Conservation (phyloP, 805 yeast species). For the Spathaspora sp. region DNA sequence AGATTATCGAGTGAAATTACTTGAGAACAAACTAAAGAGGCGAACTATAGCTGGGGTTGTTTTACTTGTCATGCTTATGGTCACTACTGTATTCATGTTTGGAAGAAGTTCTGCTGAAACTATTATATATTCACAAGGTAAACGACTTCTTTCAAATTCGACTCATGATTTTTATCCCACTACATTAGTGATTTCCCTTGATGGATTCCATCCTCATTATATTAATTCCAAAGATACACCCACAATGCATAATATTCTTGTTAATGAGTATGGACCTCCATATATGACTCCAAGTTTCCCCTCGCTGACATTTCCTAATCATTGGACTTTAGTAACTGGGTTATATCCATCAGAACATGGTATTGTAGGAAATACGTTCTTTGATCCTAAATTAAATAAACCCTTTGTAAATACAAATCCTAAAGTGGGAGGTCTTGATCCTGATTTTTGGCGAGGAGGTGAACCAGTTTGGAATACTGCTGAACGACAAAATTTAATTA, state of each 20-base stretch:
- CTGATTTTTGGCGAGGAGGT: conserved; percentile 77
- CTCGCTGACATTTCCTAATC: conserved; percentile 85
- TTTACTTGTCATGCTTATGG: not conserved
- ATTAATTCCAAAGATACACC: conserved; percentile 69
- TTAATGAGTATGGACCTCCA: conserved; percentile 62
- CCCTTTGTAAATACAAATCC: conserved; percentile 66
- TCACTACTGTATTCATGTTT: not conserved
- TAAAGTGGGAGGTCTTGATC: conserved; percentile 44
- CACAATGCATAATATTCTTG: conserved; percentile 53
- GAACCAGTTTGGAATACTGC: conserved; percentile 89
- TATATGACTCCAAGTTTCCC: conserved; percentile 88
- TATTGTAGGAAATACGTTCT: conserved; percentile 79
- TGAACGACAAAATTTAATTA: conserved; percentile 49
- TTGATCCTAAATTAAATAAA: conserved; percentile 51
- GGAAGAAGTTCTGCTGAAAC: not conserved
- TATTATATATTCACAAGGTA: not conserved
- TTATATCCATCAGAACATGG: conserved; percentile 82
- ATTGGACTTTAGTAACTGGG: conserved; percentile 89
- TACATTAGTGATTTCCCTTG: conserved; percentile 75
- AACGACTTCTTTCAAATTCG: conserved; percentile 43
- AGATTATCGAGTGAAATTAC: conserved; percentile 21
- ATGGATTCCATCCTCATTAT: conserved; percentile 91
- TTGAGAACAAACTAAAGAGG: conserved; percentile 19
- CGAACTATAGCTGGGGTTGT: conserved; percentile 11
- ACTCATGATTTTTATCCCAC: conserved; percentile 73